These are phyloP conservation scores for Trichoderma simmonsii DNA, from an alignment of 2,329 filamentous ascomycete species.

Conservation along the genomic window DNA sequence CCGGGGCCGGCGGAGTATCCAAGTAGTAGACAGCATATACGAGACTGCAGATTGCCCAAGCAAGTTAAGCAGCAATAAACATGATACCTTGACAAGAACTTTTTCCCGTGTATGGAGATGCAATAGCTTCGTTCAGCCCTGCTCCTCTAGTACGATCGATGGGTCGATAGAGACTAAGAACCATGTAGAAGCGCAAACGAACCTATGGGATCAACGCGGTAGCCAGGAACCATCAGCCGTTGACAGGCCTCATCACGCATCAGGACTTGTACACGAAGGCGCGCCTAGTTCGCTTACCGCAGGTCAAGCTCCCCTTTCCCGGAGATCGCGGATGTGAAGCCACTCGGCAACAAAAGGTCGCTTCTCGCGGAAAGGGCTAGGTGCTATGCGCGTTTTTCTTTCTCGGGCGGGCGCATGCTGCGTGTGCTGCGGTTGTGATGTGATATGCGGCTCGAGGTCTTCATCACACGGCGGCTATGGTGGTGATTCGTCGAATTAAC, in stretches of 20 bases:
- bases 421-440: constrained; percentile 7
- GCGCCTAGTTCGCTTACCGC: constrained; percentile 15
- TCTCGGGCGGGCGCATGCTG: background rate
- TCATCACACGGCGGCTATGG: constrained; percentile 4
- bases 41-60: background rate
- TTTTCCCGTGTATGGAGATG: background rate
- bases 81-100: background rate
- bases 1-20: background rate
- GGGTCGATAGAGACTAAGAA: background rate
- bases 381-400: background rate
- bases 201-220: background rate
- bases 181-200: background rate
- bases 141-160: background rate
- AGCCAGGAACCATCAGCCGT: background rate
- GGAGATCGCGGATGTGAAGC: background rate
- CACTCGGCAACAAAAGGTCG: background rate
- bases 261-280: background rate
- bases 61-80: background rate
- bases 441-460: background rate
- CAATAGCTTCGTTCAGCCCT: background rate
- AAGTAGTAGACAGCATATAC: background rate
- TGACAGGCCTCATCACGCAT: background rate
- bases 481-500: constrained; percentile 17
- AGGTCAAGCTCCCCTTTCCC: background rate
- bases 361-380: constrained; percentile 4